Percentiles rank a stretch among this genome's conserved stretches.
These are phyloP conservation scores for Zymoseptoria passerinii DNA, from an alignment of 2,329 filamentous ascomycete species.

Conservation along the genomic window DNA sequence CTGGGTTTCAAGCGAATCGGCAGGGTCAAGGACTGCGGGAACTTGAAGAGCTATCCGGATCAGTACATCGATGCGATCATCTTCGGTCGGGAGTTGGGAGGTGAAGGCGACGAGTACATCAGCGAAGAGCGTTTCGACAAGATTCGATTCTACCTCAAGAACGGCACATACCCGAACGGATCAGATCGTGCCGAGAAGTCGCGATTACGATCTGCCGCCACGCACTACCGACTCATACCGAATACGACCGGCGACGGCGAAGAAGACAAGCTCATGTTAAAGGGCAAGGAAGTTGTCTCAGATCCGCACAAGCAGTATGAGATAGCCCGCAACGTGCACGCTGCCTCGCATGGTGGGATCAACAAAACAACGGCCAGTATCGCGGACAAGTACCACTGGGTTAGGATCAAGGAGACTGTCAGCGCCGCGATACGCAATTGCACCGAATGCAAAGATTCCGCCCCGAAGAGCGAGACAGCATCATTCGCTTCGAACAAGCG, in stretches of 20 bases:
- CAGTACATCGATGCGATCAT: slow-evolving; percentile 45
- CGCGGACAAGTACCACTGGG: slow-evolving; percentile 93
- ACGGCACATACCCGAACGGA: slow-evolving; percentile 83
- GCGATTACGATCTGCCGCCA: slow-evolving; percentile 83
- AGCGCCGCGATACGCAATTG: slow-evolving; percentile 91
- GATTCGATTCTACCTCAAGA: slow-evolving; percentile 94
- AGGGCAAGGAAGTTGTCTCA: slow-evolving; percentile 93
- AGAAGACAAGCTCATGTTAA: slow-evolving; percentile 82
- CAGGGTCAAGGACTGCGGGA: slow-evolving; percentile 53
- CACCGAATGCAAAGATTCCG: slow-evolving; percentile 74
- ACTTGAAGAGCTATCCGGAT: slow-evolving; percentile 40
- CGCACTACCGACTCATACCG: slow-evolving; percentile 76
- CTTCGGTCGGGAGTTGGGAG: slow-evolving; percentile 52
- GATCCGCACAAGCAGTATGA: slow-evolving; percentile 86
- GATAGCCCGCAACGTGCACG: slow-evolving; percentile 71
- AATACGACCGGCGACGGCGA: slow-evolving; percentile 37
- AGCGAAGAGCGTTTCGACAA: slow-evolving; percentile 98
- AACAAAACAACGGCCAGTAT: slow-evolving; percentile 97
- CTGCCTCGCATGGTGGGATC: slow-evolving; percentile 75
- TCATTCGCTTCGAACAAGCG: neutral
- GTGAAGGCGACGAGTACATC: slow-evolving; percentile 70
- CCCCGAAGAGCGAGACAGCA: slow-evolving; percentile 20
- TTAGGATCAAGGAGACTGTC: slow-evolving; percentile 94
- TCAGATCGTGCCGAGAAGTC: slow-evolving; percentile 94
- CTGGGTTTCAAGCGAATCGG: slow-evolving; percentile 90